Evolutionary conservation across 441 rosid species (phyloP).

Genomic region (Erodium texanum): DNA sequence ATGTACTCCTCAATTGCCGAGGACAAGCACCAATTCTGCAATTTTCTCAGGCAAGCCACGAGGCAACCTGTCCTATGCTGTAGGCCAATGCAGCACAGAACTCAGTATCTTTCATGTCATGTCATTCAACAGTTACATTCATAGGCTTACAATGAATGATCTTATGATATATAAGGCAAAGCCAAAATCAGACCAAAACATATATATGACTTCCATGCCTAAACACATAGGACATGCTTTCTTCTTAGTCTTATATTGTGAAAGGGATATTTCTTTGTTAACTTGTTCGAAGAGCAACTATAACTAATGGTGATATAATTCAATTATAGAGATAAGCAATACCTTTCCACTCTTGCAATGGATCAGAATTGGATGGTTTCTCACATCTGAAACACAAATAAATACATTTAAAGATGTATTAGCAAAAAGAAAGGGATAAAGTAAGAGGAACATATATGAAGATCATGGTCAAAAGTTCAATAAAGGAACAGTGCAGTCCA

Average conservation of each 20-base stretch:
- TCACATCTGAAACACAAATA: slow-evolving; percentile 49
- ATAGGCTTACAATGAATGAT: too few species aligned
- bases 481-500: not conserved
- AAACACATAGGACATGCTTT: not conserved
- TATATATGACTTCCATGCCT: not conserved
- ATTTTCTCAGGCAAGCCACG: slow-evolving; percentile 83
- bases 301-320: not conserved
- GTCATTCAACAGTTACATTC: not conserved
- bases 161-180: too few species aligned
- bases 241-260: not conserved
- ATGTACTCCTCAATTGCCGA: slow-evolving; percentile 71
- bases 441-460: not conserved
- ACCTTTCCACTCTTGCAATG: slow-evolving; percentile 96
- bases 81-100: slow-evolving; percentile 15
- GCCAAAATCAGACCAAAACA: not conserved
- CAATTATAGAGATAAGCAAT: slow-evolving; percentile 2
- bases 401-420: not conserved
- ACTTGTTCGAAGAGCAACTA: not conserved
- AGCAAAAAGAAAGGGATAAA: slow-evolving; percentile 3
- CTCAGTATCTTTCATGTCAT: not conserved
- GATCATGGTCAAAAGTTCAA: not conserved
- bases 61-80: slow-evolving; percentile 95
- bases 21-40: slow-evolving; percentile 78
- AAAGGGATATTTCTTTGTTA: not conserved
- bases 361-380: slow-evolving; percentile 82